phyloP scores from a whole-genome alignment of 345 rosid genomes.

The Ceriops zippeliana region DNA sequence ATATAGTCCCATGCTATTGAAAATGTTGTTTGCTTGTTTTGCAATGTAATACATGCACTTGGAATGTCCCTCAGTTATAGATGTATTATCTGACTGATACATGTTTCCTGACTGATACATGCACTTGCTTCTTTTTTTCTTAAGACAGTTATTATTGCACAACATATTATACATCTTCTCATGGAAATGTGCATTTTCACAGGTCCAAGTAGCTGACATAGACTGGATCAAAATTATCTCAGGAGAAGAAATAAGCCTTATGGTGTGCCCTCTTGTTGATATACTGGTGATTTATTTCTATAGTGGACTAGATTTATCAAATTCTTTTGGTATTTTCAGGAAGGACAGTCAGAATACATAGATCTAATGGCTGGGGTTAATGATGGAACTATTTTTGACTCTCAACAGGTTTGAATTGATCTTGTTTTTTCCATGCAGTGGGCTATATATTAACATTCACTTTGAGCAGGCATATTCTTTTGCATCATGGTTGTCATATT shows the following conservation, averaged over 20 bases:
- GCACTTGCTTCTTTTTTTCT: no score
- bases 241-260: constrained; percentile 72
- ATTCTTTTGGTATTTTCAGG: constrained; percentile 48
- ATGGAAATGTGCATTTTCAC: constrained; percentile 27
- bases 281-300: neutral
- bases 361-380: constrained; percentile 64
- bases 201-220: constrained; percentile 87
- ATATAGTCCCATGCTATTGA: no score
- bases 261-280: constrained; percentile 47
- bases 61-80: no score
- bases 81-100: no score
- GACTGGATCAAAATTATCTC: constrained; percentile 88
- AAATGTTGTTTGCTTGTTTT: no score
- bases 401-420: constrained; percentile 66
- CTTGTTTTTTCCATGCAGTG: neutral
- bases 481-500: neutral
- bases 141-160: no score
- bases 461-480: neutral
- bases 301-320: constrained; percentile 6
- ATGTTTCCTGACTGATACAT: no score
- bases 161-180: constrained; percentile 4
- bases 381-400: constrained; percentile 66
- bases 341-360: constrained; percentile 55
- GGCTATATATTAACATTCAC: constrained; percentile 1
- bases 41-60: no score